Evolutionary conservation across 225 moss, liverwort and hornwort genomes (phyloP).

Genomic region (Sphagnum tenellum): DNA sequence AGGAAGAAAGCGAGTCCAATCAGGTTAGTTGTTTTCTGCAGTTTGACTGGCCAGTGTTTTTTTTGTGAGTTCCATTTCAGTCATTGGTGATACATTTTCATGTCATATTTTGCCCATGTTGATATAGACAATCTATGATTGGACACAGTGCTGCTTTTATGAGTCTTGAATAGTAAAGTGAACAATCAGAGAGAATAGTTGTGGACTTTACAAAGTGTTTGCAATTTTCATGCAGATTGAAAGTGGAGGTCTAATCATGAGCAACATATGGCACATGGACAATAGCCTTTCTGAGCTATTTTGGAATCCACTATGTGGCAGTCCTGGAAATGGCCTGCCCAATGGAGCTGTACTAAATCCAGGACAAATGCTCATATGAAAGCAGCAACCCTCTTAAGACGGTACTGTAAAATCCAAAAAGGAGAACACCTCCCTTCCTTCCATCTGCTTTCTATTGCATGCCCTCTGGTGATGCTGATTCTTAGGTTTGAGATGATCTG

Average conservation of each 20-base stretch:
- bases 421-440: slow-evolving; percentile 11
- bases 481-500: slow-evolving; percentile 1
- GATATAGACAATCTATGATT: too few species aligned
- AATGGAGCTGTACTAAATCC: slow-evolving; percentile 64
- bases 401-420: not conserved
- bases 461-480: slow-evolving; percentile 29
- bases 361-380: slow-evolving; percentile 55
- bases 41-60: too few species aligned
- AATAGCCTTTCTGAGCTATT: slow-evolving; percentile 44
- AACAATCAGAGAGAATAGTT: too few species aligned
- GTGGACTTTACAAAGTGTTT: not conserved
- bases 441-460: slow-evolving; percentile 18
- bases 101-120: too few species aligned
- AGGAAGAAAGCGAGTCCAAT: slow-evolving; percentile 52
- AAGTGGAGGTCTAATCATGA: slow-evolving; percentile 57
- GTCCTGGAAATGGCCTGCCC: slow-evolving; percentile 40
- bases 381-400: too few species aligned
- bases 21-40: slow-evolving; percentile 17
- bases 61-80: too few species aligned
- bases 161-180: too few species aligned
- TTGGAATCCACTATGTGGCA: slow-evolving; percentile 66
- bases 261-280: slow-evolving; percentile 74
- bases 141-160: too few species aligned
- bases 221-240: slow-evolving; percentile 36
- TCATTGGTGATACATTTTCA: too few species aligned